These are phyloP conservation scores for Tetrahymena borealis DNA, from an alignment of 73 alveolate species.

Conservation along the genomic window DNA sequence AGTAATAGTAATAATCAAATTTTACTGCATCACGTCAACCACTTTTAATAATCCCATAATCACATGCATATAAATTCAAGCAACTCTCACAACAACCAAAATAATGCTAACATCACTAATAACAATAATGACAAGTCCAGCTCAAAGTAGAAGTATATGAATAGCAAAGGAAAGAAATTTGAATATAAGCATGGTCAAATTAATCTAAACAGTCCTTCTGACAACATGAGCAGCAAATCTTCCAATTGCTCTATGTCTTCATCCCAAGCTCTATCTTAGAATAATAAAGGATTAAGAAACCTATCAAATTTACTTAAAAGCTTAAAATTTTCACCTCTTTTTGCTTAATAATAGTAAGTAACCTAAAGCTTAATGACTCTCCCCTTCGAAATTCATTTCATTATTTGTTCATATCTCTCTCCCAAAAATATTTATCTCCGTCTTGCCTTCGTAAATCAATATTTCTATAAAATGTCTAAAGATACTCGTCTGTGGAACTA, in stretches of 20 bases:
- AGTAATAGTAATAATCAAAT: too few species aligned
- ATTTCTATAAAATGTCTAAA: background rate
- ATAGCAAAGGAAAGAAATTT: background rate
- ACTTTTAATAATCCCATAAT: too few species aligned
- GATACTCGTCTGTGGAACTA: background rate
- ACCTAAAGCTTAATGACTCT: background rate
- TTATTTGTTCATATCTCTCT: background rate
- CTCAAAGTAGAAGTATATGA: background rate
- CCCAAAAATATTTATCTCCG: background rate
- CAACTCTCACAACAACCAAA: too few species aligned
- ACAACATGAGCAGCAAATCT: background rate
- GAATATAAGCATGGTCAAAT: background rate
- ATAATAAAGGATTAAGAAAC: background rate
- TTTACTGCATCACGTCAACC: too few species aligned
- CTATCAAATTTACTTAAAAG: background rate
- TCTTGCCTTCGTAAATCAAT: background rate
- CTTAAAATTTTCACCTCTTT: background rate
- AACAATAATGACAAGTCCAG: background rate
- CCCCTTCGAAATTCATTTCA: background rate
- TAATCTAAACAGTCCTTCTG: background rate
- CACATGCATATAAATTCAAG: too few species aligned
- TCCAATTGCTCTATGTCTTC: background rate
- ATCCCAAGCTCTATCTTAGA: background rate
- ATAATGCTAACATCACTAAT: background rate
- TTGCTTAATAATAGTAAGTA: background rate